Conservation (phyloP, 495 filamentous ascomycete species). For the Lophiotrema nucula region DNA sequence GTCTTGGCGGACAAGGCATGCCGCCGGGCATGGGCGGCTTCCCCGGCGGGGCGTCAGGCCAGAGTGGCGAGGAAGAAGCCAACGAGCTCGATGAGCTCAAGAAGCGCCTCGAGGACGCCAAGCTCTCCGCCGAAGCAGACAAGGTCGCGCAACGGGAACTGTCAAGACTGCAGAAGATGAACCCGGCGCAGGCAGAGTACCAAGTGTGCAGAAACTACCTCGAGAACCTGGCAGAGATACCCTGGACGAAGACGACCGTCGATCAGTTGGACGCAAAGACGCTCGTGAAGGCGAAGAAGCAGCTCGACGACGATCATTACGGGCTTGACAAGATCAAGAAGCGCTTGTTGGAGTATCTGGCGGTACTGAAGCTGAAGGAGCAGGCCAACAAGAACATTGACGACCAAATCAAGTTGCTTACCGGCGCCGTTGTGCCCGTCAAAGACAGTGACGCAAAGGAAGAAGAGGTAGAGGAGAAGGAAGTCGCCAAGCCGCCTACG, state of each 20-base stretch:
- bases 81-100: slow-evolving; percentile 91
- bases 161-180: slow-evolving; percentile 89
- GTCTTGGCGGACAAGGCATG: slow-evolving; percentile 51
- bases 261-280: slow-evolving; percentile 85
- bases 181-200: slow-evolving; percentile 90
- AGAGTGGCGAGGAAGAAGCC: slow-evolving; percentile 57
- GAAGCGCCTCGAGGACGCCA: slow-evolving; percentile 78
- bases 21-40: slow-evolving; percentile 43
- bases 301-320: slow-evolving; percentile 95
- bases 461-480: slow-evolving; percentile 2
- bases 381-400: slow-evolving; percentile 78
- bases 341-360: slow-evolving; percentile 89
- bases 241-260: slow-evolving; percentile 83
- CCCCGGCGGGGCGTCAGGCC: slow-evolving; percentile 43
- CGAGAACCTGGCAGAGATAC: slow-evolving; percentile 91
- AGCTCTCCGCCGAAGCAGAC: slow-evolving; percentile 69
- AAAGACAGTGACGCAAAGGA: slow-evolving; percentile 8
- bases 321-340: slow-evolving; percentile 98
- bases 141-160: slow-evolving; percentile 89
- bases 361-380: slow-evolving; percentile 91
- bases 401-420: slow-evolving; percentile 56
- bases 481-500: slow-evolving; percentile 5
- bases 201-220: slow-evolving; percentile 92
- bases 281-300: slow-evolving; percentile 74
- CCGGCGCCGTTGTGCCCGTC: slow-evolving; percentile 5